Percentiles rank a stretch among this genome's conserved stretches.
These are phyloP conservation scores for Dicorynia guianensis DNA, from an alignment of 306 rosid genomes.

Conservation along the genomic window DNA sequence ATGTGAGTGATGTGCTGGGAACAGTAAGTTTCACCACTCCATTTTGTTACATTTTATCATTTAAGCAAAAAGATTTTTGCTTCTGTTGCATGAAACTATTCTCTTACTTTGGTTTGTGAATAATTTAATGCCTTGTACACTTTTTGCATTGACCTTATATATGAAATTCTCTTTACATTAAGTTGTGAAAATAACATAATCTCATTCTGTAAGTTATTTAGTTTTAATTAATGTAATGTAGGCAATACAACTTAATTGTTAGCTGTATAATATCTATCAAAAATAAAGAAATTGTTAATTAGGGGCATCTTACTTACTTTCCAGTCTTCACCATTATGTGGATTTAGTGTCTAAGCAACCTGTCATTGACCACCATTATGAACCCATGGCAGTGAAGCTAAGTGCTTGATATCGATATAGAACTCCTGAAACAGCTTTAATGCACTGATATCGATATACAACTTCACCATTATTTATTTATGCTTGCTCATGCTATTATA, in stretches of 20 bases:
- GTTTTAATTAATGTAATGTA: neutral
- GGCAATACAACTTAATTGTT: neutral
- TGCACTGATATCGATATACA: slow-evolving; percentile 19
- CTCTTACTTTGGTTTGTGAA: neutral
- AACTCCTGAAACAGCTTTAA: slow-evolving; percentile 8
- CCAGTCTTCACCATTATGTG: neutral
- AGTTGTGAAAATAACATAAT: slow-evolving; percentile 21
- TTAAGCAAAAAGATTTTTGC: slow-evolving; percentile 26
- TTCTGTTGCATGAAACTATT: slow-evolving; percentile 36
- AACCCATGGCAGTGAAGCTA: slow-evolving; percentile 27
- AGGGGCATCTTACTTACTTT: neutral
- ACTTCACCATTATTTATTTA: slow-evolving; percentile 10
- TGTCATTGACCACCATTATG: slow-evolving; percentile 24
- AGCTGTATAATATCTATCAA: slow-evolving; percentile 8
- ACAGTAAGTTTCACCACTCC: slow-evolving; percentile 81
- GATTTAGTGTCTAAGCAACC: slow-evolving; percentile 29
- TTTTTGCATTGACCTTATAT: neutral
- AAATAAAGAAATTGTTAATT: slow-evolving; percentile 19
- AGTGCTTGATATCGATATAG: slow-evolving; percentile 25
- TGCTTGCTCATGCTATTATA: slow-evolving; percentile 33
- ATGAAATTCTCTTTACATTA: slow-evolving; percentile 18
- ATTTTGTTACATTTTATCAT: slow-evolving; percentile 29
- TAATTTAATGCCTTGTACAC: slow-evolving; percentile 9
- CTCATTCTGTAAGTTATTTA: slow-evolving; percentile 21
- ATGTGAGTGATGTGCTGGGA: slow-evolving; percentile 90